phyloP scores from a whole-genome alignment of 1,284 basidiomycete species.

The Cutaneotrichosporon cutaneum region DNA sequence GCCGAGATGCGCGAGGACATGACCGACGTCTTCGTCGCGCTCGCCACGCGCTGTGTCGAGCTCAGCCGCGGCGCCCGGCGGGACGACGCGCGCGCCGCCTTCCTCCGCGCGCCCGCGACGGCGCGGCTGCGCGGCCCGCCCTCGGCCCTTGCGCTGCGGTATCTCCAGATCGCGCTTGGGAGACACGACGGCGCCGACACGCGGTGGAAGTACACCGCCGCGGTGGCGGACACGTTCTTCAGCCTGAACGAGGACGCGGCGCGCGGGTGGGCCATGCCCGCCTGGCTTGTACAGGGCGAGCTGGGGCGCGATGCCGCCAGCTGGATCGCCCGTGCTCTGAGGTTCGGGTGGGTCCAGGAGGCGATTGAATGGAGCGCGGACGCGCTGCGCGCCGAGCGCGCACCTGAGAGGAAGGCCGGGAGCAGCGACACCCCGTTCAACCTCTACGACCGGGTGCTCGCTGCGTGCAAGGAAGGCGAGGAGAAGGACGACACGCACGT shows the following conservation, averaged over 20 bases:
- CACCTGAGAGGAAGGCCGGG: conserved; percentile 62
- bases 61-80: conserved; percentile 56
- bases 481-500: conserved; percentile 47
- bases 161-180: conserved; percentile 74
- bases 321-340: conserved; percentile 53
- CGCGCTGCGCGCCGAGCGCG: conserved; percentile 65
- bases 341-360: conserved; percentile 73
- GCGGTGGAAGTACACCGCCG: conserved; percentile 71
- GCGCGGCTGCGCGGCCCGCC: conserved; percentile 78
- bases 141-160: conserved; percentile 80
- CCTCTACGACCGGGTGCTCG: conserved; percentile 79
- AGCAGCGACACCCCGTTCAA: conserved; percentile 76
- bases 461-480: conserved; percentile 62
- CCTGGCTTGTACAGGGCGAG: conserved; percentile 70
- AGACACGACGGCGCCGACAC: conserved; percentile 73
- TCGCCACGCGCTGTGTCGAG: conserved; percentile 76
- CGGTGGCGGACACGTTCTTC: conserved; percentile 72
- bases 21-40: conserved; percentile 74
- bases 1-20: conserved; percentile 78
- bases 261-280: conserved; percentile 59
- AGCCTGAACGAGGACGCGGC: conserved; percentile 59
- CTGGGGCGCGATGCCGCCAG: conserved; percentile 39
- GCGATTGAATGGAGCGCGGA: conserved; percentile 71
- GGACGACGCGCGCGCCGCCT: conserved; percentile 57
- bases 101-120: conserved; percentile 72